Evolutionary conservation across 495 filamentous ascomycete species (phyloP), one percentile per base, ranked within the genome.

Genomic region (Penicillium riverlandense): DNA sequence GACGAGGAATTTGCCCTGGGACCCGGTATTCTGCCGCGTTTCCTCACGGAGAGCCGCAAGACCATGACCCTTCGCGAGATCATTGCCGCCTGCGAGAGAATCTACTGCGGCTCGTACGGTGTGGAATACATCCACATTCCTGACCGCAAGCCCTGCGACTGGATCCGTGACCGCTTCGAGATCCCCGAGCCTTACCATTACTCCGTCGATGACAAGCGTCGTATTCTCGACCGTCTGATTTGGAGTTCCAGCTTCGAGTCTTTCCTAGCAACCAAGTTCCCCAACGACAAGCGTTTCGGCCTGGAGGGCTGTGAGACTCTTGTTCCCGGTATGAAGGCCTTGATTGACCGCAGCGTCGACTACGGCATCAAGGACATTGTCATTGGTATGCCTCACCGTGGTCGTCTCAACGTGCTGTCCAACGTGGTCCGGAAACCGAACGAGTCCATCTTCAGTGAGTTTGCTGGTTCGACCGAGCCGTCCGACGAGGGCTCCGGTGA

Each of bases 361-460:
- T 95, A 95, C 54, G 92, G 92, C 45, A 83, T 98, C 53, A 97
- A 97, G 72, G 92, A 98, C 57, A 97, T 98, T 52, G 83, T 97
- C 52, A 97, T 98, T 62, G 92, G 92, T 59, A 98, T 97, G 92
- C 92, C 92, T 47, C 92, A 98, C 71, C 89, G 92, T 78, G 92
- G 92, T 55, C 89, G 92, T 73, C 82, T 98, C 33, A 98, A 98
- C 61, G 88, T 98, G 34, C 81, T 98, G 36, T 95, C 88, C 73
- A 98, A 98, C 68, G 92, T 98, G 56, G 92, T 98, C 54, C 81
- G 92, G 45, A 98, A 98, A 72, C 89, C 92, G 49, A 98, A 98
- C 61, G 94, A 96, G 71, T 96, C 94, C 45, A 97, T 98, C 65
- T 98, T 98, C 74, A 94, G 86, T 66, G 92, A 98, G 68, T 98